A percentile compares a stretch with the other conserved stretches of the same genome.
phyloP scores from a whole-genome alignment of 139 green algal species.

The Astrephomene gubernaculifera region DNA sequence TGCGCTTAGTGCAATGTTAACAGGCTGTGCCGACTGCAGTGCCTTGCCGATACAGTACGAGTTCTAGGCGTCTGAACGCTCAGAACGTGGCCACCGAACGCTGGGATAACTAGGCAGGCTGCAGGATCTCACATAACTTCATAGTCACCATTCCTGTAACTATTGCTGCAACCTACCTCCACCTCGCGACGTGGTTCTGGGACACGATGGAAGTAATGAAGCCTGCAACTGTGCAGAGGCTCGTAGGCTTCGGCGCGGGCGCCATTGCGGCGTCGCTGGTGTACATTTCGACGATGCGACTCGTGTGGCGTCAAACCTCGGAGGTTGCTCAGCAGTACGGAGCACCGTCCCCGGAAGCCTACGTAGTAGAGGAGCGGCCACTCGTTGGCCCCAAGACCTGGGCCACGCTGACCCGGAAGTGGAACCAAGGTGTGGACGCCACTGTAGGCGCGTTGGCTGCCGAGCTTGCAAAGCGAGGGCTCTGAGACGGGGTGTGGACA shows the following conservation, averaged over 20 bases:
- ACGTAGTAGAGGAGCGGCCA: not conserved
- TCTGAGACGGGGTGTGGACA: not conserved
- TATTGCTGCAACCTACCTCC: too few species aligned
- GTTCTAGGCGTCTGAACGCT: too few species aligned
- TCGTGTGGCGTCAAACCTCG: slow-evolving; percentile 2
- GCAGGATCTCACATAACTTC: too few species aligned
- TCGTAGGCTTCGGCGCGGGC: slow-evolving; percentile 8
- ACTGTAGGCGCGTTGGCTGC: slow-evolving; percentile 6
- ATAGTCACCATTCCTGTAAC: too few species aligned
- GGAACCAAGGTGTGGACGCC: slow-evolving; percentile 21
- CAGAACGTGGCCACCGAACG: too few species aligned
- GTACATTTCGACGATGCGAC: not conserved
- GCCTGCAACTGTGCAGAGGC: slow-evolving; percentile 6
- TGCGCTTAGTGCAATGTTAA: too few species aligned
- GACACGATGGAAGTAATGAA: not conserved
- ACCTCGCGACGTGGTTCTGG: too few species aligned
- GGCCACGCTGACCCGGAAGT: not conserved
- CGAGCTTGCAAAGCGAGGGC: slow-evolving; percentile 9
- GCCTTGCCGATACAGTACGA: too few species aligned
- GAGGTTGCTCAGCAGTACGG: slow-evolving; percentile 34
- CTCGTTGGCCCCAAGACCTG: slow-evolving; percentile 5
- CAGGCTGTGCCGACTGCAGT: too few species aligned
- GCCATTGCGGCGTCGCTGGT: not conserved
- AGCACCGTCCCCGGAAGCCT: not conserved
- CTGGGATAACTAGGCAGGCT: too few species aligned